phyloP scores from a whole-genome alignment of 208 protist species.

The Crithidia thermophila region DNA sequence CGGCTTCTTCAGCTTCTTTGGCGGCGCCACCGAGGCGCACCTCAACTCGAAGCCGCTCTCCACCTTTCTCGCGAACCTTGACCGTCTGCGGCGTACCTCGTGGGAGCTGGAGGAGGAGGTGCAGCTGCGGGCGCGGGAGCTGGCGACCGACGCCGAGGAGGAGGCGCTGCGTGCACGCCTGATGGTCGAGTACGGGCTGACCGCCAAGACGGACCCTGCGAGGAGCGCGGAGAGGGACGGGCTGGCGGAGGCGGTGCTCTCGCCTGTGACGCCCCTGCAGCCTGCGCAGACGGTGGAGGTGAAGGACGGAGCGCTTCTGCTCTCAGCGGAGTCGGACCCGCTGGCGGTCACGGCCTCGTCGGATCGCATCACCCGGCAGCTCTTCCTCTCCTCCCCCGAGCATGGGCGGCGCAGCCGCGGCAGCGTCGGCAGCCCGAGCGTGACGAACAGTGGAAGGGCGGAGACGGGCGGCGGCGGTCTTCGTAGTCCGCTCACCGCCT shows the following conservation, averaged over 20 bases:
- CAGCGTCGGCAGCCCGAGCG: background rate
- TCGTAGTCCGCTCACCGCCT: background rate
- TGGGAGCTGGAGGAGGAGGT: constrained; percentile 49
- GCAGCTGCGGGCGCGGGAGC: constrained; percentile 53
- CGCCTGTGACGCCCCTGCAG: constrained; percentile 1
- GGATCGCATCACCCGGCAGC: constrained; percentile 20
- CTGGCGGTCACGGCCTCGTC: constrained; percentile 7
- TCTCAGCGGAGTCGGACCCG: constrained; percentile 3
- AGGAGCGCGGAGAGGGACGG: background rate
- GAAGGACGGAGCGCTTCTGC: constrained; percentile 1
- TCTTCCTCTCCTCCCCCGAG: constrained; percentile 33
- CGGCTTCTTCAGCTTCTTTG: constrained; percentile 72
- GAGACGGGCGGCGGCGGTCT: background rate
- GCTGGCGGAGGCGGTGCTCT: background rate
- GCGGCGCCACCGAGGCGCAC: constrained; percentile 60
- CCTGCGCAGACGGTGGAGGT: background rate
- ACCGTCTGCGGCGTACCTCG: constrained; percentile 35
- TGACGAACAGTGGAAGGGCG: too few species aligned
- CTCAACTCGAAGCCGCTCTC: constrained; percentile 65
- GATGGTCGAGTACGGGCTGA: constrained; percentile 13
- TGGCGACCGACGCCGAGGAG: constrained; percentile 47
- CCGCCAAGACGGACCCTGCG: background rate
- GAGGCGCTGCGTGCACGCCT: constrained; percentile 33
- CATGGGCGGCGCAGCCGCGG: constrained; percentile 31
- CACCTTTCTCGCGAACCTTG: constrained; percentile 45